Base-by-base conservation (phyloP, 257 asterid genomes). In the Solanum stenotomum region DNA sequence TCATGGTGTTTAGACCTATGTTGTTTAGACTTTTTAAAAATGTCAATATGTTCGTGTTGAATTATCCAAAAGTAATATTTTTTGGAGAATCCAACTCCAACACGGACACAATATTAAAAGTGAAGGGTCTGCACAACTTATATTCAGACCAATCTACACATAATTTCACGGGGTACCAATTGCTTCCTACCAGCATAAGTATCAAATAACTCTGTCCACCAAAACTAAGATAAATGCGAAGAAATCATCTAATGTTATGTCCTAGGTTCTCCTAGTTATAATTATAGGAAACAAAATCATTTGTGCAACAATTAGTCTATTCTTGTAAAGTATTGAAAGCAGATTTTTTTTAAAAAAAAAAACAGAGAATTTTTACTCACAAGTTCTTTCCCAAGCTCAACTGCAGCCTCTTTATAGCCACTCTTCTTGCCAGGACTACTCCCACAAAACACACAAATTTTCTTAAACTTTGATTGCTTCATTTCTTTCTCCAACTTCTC, bases 381-480 rank as follows among this genome's bases (percentile, higher is more conserved):
- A 91, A 91, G 27, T 91, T 91, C 93, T 68, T 84, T 72, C 16
- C 93, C 93, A n/a, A 91, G 93, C 70, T 89, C 91, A 27, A 89
- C 65, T 44, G 93, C 92, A 35, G 92, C 92, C 13, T 91, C 92
- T 40, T 89, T 91, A 76, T 91, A 91, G 84, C 90, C 61, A 29
- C 52, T 88, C 71, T 90, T 91, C 83, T 91, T 91, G 44, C 93
- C 93, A 13, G 92, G 90, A 52, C 91, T 89, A 78, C 93, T 91
- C 10, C 93, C 93, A 86, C 93, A 91, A 22, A 91, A 89, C 27
- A 91, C 93, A 83, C 93, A 91, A 70, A 91, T 91, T 29, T 83
- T 89, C 85, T 89, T 91, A 85, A 91, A 91, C 78, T 91, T 91
- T 65, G 93, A 89, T 61, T 42, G 89, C 84, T 87, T 86, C 85